phyloP scores from a whole-genome alignment of 2,329 filamentous ascomycete genomes.

The Arthrobotrys sphaeroides region DNA sequence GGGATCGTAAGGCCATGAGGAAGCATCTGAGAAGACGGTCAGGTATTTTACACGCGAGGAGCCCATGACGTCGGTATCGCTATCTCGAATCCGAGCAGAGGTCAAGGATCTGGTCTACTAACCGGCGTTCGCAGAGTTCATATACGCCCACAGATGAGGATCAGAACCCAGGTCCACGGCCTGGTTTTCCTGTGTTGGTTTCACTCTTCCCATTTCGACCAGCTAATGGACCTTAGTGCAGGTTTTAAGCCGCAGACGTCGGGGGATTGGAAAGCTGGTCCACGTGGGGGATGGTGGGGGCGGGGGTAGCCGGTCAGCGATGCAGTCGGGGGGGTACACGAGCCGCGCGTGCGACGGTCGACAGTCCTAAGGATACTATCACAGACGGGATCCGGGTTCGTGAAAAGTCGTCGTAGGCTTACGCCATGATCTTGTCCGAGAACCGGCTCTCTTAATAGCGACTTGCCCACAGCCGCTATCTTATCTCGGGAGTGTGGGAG shows the following conservation, averaged over 20 bases:
- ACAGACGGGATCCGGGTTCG: neutral
- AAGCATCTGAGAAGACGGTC: neutral
- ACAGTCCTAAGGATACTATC: neutral
- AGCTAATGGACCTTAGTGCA: slow-evolving; percentile 3
- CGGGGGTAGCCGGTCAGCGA: slow-evolving; percentile 4
- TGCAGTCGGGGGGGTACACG: neutral
- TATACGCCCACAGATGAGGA: slow-evolving; percentile 16
- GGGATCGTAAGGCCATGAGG: slow-evolving; percentile 16
- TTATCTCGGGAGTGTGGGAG: slow-evolving; percentile 19
- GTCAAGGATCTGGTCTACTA: neutral
- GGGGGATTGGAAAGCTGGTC: neutral
- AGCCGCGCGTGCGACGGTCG: slow-evolving; percentile 6
- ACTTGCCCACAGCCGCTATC: neutral
- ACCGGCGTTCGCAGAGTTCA: slow-evolving; percentile 1
- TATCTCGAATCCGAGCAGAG: neutral
- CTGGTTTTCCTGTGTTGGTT: slow-evolving; percentile 25
- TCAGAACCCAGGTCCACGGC: neutral
- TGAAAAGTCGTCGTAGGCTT: neutral
- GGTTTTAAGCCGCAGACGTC: slow-evolving; percentile 18
- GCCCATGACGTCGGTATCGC: neutral
- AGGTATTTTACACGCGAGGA: neutral
- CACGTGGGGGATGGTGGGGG: slow-evolving; percentile 9
- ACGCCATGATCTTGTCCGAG: neutral
- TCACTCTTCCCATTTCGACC: slow-evolving; percentile 17
- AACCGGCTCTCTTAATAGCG: slow-evolving; percentile 1